These are phyloP conservation scores for Globisporangium emineosum DNA, from an alignment of 352 stramenopile species.

Conservation along the genomic window DNA sequence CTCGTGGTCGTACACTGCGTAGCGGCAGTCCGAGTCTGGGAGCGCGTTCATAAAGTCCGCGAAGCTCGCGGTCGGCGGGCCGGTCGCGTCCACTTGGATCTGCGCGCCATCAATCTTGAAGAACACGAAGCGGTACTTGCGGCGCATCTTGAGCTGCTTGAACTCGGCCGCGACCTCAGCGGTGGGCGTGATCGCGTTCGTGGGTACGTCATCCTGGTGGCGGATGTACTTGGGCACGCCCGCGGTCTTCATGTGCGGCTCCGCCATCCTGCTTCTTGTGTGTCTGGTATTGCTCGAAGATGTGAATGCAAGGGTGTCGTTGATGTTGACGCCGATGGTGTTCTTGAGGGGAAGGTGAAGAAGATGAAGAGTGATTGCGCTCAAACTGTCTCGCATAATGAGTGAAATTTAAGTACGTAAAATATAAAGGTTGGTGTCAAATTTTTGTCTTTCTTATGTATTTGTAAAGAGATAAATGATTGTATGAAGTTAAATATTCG, in stretches of 20 bases:
- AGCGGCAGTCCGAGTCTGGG: slow-evolving; percentile 81
- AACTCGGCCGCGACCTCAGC: slow-evolving; percentile 63
- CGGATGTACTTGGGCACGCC: slow-evolving; percentile 72
- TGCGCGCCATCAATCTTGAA: slow-evolving; percentile 78
- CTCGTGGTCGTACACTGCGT: slow-evolving; percentile 88
- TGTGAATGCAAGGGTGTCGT: background rate
- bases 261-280: slow-evolving; percentile 40
- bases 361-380: background rate
- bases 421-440: background rate
- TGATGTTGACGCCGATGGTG: background rate
- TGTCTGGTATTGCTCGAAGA: background rate
- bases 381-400: background rate
- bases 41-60: slow-evolving; percentile 52
- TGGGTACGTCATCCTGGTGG: slow-evolving; percentile 69
- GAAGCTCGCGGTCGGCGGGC: slow-evolving; percentile 48
- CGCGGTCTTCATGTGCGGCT: slow-evolving; percentile 86
- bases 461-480: background rate
- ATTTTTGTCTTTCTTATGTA: background rate
- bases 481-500: background rate
- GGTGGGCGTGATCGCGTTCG: slow-evolving; percentile 67
- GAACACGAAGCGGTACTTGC: slow-evolving; percentile 82
- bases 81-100: slow-evolving; percentile 59
- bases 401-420: background rate
- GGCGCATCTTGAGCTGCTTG: slow-evolving; percentile 87
- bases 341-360: background rate